Conservation (phyloP, 1,284 basidiomycete species). For the Boletus sp. region DNA sequence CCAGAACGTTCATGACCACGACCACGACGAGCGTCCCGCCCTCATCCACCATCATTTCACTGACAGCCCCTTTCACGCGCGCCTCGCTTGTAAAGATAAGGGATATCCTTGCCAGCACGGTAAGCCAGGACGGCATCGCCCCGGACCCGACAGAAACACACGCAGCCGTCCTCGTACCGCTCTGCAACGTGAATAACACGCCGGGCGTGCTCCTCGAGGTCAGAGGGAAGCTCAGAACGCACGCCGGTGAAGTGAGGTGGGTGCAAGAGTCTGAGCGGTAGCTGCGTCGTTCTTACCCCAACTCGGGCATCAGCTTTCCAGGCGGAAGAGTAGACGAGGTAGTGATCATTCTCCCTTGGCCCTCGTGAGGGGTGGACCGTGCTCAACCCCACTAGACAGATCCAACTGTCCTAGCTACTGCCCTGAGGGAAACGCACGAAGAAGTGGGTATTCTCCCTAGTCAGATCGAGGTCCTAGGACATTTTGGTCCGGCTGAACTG, state of each 20-base stretch:
- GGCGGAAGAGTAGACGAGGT: conserved; percentile 70
- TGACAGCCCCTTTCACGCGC: conserved; percentile 40
- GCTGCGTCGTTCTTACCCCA: neutral
- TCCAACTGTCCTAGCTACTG: conserved; percentile 49
- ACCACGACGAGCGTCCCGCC: conserved; percentile 6
- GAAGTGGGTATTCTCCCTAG: conserved; percentile 60
- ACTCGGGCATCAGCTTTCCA: conserved; percentile 54
- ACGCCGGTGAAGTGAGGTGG: conserved; percentile 80
- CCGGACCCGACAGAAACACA: conserved; percentile 30
- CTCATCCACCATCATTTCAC: conserved; percentile 27
- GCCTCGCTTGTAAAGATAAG: conserved; percentile 40
- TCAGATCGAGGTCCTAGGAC: conserved; percentile 62
- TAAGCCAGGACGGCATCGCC: conserved; percentile 3
- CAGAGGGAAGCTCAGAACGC: conserved; percentile 58
- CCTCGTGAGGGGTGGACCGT: neutral
- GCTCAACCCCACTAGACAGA: conserved; percentile 45
- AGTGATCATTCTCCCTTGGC: conserved; percentile 17
- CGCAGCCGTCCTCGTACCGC: conserved; percentile 70
- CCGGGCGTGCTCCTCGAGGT: conserved; percentile 72
- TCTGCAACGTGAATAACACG: conserved; percentile 63
- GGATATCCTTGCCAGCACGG: conserved; percentile 32
- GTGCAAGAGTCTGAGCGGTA: conserved; percentile 15
- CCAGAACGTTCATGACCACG: conserved; percentile 22
- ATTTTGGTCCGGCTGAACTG: conserved; percentile 56
- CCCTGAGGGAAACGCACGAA: conserved; percentile 70